phyloP scores from a whole-genome alignment of 441 rosid genomes.

The Croton setiger region DNA sequence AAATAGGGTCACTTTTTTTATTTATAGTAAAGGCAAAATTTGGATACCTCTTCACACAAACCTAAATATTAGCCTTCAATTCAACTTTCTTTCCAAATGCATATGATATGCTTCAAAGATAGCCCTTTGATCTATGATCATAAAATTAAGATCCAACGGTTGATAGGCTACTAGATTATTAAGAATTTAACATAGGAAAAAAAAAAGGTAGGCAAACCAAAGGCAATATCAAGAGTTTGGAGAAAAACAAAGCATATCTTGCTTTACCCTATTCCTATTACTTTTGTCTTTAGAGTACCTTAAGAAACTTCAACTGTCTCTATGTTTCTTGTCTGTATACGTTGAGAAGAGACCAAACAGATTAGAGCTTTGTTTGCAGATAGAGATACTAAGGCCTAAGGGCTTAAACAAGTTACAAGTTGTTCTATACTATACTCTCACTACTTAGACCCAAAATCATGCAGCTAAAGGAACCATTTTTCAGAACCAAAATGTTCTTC shows the following conservation, averaged over 20 bases:
- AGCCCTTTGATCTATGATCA: conserved; percentile 19
- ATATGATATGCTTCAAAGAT: conserved; percentile 8
- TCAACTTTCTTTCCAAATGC: not conserved
- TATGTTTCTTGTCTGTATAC: conserved; percentile 26
- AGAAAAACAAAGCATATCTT: conserved; percentile 12
- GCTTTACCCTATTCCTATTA: conserved; percentile 23
- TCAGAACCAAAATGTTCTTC: conserved; percentile 51
- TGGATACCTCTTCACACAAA: conserved; percentile 20
- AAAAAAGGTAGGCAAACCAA: conserved; percentile 18
- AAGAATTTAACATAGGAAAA: conserved; percentile 13
- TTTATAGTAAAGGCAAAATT: conserved; percentile 21
- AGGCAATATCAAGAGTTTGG: conserved; percentile 2
- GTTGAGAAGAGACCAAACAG: conserved; percentile 8
- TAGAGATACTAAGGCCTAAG: conserved; percentile 6
- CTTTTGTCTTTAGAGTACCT: conserved; percentile 23
- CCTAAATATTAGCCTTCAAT: not conserved
- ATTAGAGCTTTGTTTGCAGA: conserved; percentile 19
- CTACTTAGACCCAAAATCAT: conserved; percentile 26
- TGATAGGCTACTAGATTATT: conserved; percentile 7
- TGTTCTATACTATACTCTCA: not conserved
- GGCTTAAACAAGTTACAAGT: conserved; percentile 1
- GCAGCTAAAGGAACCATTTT: conserved; percentile 56
- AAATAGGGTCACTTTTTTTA: conserved; percentile 14
- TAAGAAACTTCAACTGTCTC: conserved; percentile 20
- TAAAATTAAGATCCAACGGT: conserved; percentile 31